Base-by-base conservation (phyloP, 1,284 basidiomycete genomes). In the Peniophora sp. region DNA sequence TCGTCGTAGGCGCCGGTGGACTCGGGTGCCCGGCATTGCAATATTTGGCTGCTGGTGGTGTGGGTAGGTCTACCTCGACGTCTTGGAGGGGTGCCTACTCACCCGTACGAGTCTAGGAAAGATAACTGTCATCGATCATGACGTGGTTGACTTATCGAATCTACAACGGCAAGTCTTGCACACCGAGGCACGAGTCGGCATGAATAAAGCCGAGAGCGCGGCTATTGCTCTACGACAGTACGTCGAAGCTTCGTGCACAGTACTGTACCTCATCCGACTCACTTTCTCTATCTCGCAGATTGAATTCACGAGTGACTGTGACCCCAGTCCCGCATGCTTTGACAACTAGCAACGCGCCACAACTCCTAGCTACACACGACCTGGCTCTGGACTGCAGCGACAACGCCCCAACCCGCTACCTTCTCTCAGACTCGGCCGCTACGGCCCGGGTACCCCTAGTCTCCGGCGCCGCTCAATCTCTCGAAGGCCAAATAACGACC, bases 321-420 rank as follows among this genome's bases (percentile, higher is more conserved):
- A 70, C 81, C 24, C 66, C 81, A 0, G 68, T 84, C 51, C 63
- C 69, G 0, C 61, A 73, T 15, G 72, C 83, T 0, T 71, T 96
- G 24, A 69, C 70, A 0, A 63, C 86, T 3, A 61, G 68, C 6
- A 92, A 90, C 56, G 85, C 89, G 0, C 53, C 79, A 12, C 51
- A 65, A 3, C 66, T 89, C n/a, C 70, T 96, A 5, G 57, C 64
- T 3, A 62, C 71, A 1, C 88, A 88, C 61, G 83, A 91, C 62
- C 68, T 97, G 41, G 78, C 98, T 46, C 73, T 99, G 14, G 97
- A 99, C 69, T 98, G 96, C 70, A 97, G 93, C 2, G 96, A 99
- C 68, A 96, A 97, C 55, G 84, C 88, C 2, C 80, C 87, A 3
- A 95, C 92, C 0, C 86, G 97, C 3, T 99, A 99, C 67, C 79